A percentile compares a stretch with the other conserved stretches of the same genome.
These are phyloP conservation scores for Syzygium aromaticum DNA, from an alignment of 345 rosid species.

Conservation along the genomic window DNA sequence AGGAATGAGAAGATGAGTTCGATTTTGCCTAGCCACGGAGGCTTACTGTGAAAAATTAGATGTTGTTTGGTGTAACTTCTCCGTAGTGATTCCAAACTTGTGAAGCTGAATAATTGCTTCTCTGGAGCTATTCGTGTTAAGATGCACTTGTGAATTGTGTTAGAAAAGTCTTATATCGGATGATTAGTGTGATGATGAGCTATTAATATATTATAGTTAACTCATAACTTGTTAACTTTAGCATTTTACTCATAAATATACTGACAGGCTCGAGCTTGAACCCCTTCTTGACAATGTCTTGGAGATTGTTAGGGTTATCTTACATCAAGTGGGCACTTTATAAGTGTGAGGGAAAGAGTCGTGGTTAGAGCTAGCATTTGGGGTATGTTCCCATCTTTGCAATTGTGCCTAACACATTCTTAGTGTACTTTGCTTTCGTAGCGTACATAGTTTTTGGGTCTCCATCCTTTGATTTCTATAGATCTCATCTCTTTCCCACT, in stretches of 20 bases:
- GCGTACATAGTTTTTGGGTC: neutral
- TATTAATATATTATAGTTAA: no score
- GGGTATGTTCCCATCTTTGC: neutral
- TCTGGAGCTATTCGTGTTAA: neutral
- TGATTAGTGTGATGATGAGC: no score
- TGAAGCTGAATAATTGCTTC: neutral
- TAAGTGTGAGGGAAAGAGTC: no score
- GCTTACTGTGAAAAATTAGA: neutral
- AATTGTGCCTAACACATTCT: neutral
- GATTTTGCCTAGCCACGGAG: neutral
- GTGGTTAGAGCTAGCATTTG: neutral
- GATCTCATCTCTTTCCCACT: slow-evolving; percentile 36
- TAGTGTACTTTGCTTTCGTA: neutral
- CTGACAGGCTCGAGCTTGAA: no score
- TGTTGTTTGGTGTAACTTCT: neutral
- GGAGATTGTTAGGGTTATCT: no score
- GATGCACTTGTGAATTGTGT: no score
- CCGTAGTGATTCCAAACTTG: neutral
- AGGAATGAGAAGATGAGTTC: neutral
- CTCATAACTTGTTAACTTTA: no score
- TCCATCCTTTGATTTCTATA: neutral
- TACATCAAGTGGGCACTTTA: no score
- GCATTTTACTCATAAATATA: no score
- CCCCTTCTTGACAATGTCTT: no score
- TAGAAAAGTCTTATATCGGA: no score